phyloP scores from a whole-genome alignment of 768 basidiomycete genomes.

The Serpula lacrymans region DNA sequence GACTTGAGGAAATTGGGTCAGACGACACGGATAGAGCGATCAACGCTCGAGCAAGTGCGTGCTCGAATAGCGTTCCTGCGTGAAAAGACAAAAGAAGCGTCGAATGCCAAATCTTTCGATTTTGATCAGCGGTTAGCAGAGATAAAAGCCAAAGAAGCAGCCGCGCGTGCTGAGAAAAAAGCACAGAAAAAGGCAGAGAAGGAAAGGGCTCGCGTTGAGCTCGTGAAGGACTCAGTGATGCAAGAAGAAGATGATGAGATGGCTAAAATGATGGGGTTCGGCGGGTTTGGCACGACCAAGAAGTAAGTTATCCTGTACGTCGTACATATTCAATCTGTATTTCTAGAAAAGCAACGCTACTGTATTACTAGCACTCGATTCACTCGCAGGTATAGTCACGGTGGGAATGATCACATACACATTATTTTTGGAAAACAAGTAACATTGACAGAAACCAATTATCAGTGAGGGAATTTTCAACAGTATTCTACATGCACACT shows the following conservation, averaged over 20 bases:
- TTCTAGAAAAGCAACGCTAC: slow-evolving; percentile 11
- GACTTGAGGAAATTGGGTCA: slow-evolving; percentile 95
- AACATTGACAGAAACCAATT: no score
- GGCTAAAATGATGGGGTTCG: slow-evolving; percentile 87
- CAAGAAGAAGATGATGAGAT: slow-evolving; percentile 59
- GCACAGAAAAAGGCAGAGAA: slow-evolving; percentile 76
- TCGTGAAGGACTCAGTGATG: slow-evolving; percentile 47
- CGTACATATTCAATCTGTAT: slow-evolving; percentile 13
- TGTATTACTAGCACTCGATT: slow-evolving; percentile 18
- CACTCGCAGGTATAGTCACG: slow-evolving; percentile 26
- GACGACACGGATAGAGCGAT: slow-evolving; percentile 86
- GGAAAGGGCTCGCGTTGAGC: slow-evolving; percentile 64
- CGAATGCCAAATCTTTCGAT: slow-evolving; percentile 87
- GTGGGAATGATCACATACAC: no score
- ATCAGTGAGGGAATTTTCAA: no score
- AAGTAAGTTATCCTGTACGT: slow-evolving; percentile 43
- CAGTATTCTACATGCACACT: no score
- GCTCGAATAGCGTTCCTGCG: slow-evolving; percentile 84
- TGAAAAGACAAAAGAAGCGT: slow-evolving; percentile 80
- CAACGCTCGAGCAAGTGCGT: slow-evolving; percentile 90
- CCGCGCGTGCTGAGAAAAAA: slow-evolving; percentile 69
- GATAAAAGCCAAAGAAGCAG: slow-evolving; percentile 69
- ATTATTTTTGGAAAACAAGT: no score
- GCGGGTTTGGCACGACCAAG: slow-evolving; percentile 85
- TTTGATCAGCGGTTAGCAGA: slow-evolving; percentile 88